Conservation (phyloP, 2,329 filamentous ascomycete genomes). For the Sporothrix phasma region DNA sequence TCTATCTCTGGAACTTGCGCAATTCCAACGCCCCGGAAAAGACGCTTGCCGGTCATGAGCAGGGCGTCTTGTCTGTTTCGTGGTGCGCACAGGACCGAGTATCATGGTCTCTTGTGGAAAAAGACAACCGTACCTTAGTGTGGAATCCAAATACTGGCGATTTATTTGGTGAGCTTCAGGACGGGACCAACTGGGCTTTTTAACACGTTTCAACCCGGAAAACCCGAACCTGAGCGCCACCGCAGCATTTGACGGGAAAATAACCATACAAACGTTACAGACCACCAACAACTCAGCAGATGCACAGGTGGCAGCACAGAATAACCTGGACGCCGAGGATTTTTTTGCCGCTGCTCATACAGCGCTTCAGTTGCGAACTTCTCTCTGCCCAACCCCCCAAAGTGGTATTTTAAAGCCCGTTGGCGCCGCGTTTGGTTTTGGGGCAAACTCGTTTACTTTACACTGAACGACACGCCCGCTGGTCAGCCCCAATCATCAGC, state of each 20-base stretch:
- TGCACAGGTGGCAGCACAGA: conserved; percentile 55
- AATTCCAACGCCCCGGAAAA: conserved; percentile 93
- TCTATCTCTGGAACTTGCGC: conserved; percentile 87
- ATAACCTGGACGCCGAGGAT: conserved; percentile 76
- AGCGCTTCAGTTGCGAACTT: conserved; percentile 83
- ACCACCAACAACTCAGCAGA: conserved; percentile 71
- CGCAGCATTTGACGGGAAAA: conserved; percentile 94
- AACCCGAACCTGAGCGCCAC: conserved; percentile 90
- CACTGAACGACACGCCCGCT: conserved; percentile 45
- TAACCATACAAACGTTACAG: conserved; percentile 85
- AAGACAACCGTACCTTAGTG: conserved; percentile 88
- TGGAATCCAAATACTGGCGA: conserved; percentile 95
- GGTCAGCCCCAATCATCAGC: conserved; percentile 62
- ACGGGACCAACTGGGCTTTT: conserved; percentile 99
- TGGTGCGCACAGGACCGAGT: conserved; percentile 89
- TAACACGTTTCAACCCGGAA: conserved; percentile 85
- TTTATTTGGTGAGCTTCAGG: conserved; percentile 81
- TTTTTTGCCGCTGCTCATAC: conserved; percentile 93
- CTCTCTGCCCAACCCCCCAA: conserved; percentile 73
- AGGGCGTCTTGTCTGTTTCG: conserved; percentile 84
- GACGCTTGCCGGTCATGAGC: conserved; percentile 83
- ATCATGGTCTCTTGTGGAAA: conserved; percentile 86
- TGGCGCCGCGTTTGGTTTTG: conserved; percentile 88
- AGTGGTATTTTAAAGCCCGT: conserved; percentile 80
- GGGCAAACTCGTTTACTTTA: conserved; percentile 82